Base-by-base conservation (phyloP, 169 alveolate genomes). In the Plasmodium blacklocki region DNA sequence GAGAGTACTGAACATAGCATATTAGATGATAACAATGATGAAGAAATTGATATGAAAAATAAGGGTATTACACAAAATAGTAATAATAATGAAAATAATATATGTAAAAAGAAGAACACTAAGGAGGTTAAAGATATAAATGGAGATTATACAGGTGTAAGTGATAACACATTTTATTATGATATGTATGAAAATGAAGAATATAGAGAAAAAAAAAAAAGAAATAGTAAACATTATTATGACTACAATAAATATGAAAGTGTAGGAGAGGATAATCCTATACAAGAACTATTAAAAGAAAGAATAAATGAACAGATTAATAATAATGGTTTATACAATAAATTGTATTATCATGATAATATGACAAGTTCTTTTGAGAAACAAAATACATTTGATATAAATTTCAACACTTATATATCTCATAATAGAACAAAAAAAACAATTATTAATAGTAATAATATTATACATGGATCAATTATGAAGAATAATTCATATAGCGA, bases 101-200 rank as follows among this genome's bases (percentile, higher is more conserved):
- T 8, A 21, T 39, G 9, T 39, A 39, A 5, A 39, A 56, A 58
- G 21, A 54, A n/a, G n/a, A 73, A 15, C 47, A 23, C 2, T 2
- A 56, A 32, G 3, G 87, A 47, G 12, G 15, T 32, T 14, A 14
- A 9, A 21, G 47, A 5, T 39, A 39, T 39, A 7, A 56, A 58
- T 26, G 70, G 21, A n/a, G 88, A 76, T 63, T 19, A 11, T 39
- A 58, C 21, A 39, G 70, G 32, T 68, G 32, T 83, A 58, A 83
- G 62, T 12, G 47, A 68, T 68, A 58, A 83, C 26, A 67, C 73
- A 9, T 83, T 83, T 49, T 83, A 83, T 68, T 68, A 83, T 29
- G 91, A 83, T 8, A 56, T 83, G n/a, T 21, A 78, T 18, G 83
- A 83, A n/a, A 54, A 83, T 83, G 83, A 68, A 54, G 32, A 64